These are phyloP conservation scores for Mimosa bimucronata DNA, from an alignment of 306 rosid genomes.

Conservation along the genomic window DNA sequence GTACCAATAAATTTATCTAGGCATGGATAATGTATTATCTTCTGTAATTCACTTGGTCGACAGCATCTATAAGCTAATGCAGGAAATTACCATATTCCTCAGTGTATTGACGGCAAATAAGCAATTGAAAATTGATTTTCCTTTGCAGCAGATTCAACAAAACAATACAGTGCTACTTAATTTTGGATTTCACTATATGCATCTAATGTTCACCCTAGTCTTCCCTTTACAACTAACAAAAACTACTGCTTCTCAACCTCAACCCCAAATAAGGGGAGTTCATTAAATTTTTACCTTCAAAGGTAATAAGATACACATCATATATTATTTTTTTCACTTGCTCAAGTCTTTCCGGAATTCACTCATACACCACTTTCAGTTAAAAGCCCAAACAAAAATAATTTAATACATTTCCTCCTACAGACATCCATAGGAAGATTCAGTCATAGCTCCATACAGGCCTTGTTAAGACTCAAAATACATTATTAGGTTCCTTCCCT, in stretches of 20 bases:
- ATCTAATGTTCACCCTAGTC: background rate
- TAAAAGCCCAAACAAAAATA: background rate
- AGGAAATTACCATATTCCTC: background rate
- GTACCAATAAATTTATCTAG: background rate
- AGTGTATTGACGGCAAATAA: too few species aligned
- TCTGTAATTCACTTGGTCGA: background rate
- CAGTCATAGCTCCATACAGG: background rate
- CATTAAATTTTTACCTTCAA: conserved; percentile 12
- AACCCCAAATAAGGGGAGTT: background rate
- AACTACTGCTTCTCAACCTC: conserved; percentile 12
- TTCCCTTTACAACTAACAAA: background rate
- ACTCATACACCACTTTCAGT: conserved; percentile 9
- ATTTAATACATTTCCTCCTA: conserved; percentile 8
- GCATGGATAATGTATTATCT: background rate
- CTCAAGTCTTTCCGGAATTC: background rate
- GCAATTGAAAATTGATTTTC: too few species aligned
- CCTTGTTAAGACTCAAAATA: background rate
- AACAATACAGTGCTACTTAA: background rate
- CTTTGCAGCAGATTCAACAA: too few species aligned
- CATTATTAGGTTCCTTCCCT: conserved; percentile 13
- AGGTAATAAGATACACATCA: background rate
- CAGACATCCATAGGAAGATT: background rate
- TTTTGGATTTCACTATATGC: background rate
- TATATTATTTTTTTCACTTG: background rate
- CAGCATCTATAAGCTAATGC: background rate